These are phyloP conservation scores for Nothophoma quercina DNA, from an alignment of 2,329 filamentous ascomycete species.

Conservation along the genomic window DNA sequence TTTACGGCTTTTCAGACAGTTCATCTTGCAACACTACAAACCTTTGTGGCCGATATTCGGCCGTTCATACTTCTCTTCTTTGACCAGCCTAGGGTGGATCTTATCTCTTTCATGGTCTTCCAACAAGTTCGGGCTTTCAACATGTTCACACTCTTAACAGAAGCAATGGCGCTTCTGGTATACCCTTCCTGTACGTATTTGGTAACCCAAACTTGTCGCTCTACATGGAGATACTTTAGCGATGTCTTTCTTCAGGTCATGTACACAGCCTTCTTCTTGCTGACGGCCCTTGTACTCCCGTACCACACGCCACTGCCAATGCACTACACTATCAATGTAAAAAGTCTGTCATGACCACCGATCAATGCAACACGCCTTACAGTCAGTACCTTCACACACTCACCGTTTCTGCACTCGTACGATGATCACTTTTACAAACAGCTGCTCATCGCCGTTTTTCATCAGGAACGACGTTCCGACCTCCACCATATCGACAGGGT, in stretches of 20 bases:
- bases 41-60: background rate
- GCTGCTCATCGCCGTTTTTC: slow-evolving; percentile 1
- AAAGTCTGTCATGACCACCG: slow-evolving; percentile 10
- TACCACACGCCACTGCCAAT: slow-evolving; percentile 3
- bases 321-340: slow-evolving; percentile 6
- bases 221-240: background rate
- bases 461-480: slow-evolving; percentile 20
- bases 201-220: slow-evolving; percentile 1
- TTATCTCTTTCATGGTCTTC: background rate
- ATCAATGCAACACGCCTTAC: slow-evolving; percentile 19
- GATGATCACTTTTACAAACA: slow-evolving; percentile 3
- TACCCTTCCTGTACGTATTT: slow-evolving; percentile 49
- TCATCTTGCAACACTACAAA: background rate
- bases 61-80: slow-evolving; percentile 13
- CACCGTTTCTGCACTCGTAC: background rate
- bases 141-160: slow-evolving; percentile 14
- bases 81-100: background rate
- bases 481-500: slow-evolving; percentile 9
- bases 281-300: background rate
- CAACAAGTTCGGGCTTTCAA: slow-evolving; percentile 11
- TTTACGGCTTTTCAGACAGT: slow-evolving; percentile 12
- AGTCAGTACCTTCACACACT: background rate
- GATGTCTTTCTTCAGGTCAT: background rate
- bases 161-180: slow-evolving; percentile 34
- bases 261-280: background rate